Evolutionary conservation across 768 basidiomycete species (phyloP), one percentile per base, ranked within the genome.

Genomic region (Podaxis pistillaris): DNA sequence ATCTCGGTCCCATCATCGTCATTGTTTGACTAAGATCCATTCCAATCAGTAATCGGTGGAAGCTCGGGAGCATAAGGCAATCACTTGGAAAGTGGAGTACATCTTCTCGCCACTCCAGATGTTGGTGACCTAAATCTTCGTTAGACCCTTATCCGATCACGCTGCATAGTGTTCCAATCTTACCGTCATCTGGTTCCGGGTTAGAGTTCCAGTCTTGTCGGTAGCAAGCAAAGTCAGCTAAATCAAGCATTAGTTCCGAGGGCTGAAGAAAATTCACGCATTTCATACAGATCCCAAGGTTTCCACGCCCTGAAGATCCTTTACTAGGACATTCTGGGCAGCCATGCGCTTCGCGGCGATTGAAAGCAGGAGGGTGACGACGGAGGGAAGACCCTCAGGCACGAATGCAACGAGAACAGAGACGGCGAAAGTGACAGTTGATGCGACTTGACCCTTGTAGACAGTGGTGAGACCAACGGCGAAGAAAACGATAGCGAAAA

Each of bases 311-410:
- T 88, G 87, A n/a, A 89, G 70, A 66, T 88, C 86, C 66, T 89
- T 89, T 17, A 88, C 87, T n/a, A 89, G 76, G 4, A 89, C 87
- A 64, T 88, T 87, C 70, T 86, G 85, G 24, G 79, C 80, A 0
- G 88, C 87, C 87, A 89, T 88, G 33, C 88, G 78, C 71, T 87
- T 88, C 17, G 87, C 88, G 0, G 87, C 87, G 47, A 89, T 88
- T 4, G 87, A 87, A 5, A 89, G 68, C 62, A 88, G 75, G 9
- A 89, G 75, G 0, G 87, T 89, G 49, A 89, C 87, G 1, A 86
- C 85, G 2, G 86, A 87, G 0, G 88, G 87, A 13, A 89, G 73
- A 62, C 88, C 87, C 70, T 86, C 84, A 0, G 84, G 82, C 4
- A 84, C 85, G 68, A 85, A 86, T 1, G 86, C 85, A 9, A 86